Evolutionary conservation across 2,329 filamentous ascomycete genomes (phyloP), one percentile per base, ranked within the genome.

Genomic region (Colletotrichum caudatum): DNA sequence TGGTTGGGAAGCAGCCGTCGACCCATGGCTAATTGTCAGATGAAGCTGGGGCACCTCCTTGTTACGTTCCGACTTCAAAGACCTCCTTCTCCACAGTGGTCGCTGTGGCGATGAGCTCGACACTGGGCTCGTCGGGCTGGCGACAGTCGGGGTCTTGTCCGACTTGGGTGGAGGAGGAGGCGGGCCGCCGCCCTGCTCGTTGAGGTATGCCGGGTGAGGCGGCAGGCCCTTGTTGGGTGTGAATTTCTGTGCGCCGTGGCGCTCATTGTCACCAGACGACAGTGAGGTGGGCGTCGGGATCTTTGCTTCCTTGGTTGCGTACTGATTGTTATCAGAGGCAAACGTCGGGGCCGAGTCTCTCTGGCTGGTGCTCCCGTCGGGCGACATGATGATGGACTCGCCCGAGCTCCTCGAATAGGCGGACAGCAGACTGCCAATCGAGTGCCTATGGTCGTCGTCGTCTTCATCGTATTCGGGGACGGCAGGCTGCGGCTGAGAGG

Each of bases 381-480:
- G 84, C 4, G 82, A 83, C 68, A 78, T 80, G 41, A 82, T 79
- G 50, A 82, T 78, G 5, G 82, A 85, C 62, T 84, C 85, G 54
- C 82, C 83, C 8, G 83, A 84, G 57, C 82, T 84, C 73, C 81
- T 80, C 62, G 85, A 85, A 76, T 90, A 90, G 26, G 88, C 87
- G 14, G 86, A 89, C 46, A 90, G 75, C 14, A 90, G 79, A 76
- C 87, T 89, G 18, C 84, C 87, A 63, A 89, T 79, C 12, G 88
- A 89, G 33, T 83, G 83, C 1, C 66, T 23, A 4, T 48, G 14
- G 20, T 48, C 20, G 44, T 48, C 44, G 20, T 48, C 44, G 44
- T 48, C 16, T n/a, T n/a, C 44, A 11, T 48, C 44, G 44, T 48
- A 6, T 81, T 4, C 86, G 84, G 53, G 85, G 85, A 44, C 61